Evolutionary conservation across 2,329 filamentous ascomycete species (phyloP), one percentile per base, ranked within the genome.

Genomic region (Dothistroma pini): DNA sequence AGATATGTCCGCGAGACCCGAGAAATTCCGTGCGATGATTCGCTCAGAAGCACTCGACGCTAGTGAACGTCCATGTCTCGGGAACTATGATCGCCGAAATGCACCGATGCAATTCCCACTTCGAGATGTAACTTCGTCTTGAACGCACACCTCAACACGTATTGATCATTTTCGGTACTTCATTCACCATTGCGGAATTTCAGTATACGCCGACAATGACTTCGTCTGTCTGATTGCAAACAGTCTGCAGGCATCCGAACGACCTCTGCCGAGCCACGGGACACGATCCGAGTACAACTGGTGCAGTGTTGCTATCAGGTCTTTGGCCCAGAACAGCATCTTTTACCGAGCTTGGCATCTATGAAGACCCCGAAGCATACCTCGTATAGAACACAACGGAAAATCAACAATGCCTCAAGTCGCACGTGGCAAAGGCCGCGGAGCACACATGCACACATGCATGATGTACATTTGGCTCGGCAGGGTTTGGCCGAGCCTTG

Each of bases 401-500:
- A 53, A 10, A n/a, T 19, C 31, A 3, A 53, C 2, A 6, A 21
- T 14, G 8, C 8, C 31, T 8, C 51, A 21, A 21, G 10, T 53
- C 5, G 25, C 51, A 53, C 29, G 51, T 53, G 51, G 51, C 29
- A 12, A 35, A 7, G 25, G 16, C 51, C 22, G n/a, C 31, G 25
- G 31, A 35, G 51, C 51, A 53, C 31, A 35, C 35, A 29, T 53
- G 51, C 51, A 53, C 31, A 35, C 35, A 29, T 53, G 49, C 49
- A 52, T 52, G 49, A 52, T 52, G 51, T 53, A 53, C 25, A 53
- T 53, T 9, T 53, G 25, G n/a, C 51, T 53, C 12, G 51, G 51
- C 51, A 53, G 51, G 51, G 51, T 53, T 14, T 53, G 6, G 51
- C 51, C 51, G 51, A 53, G 51, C 16, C 51, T 53, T 53, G 51